Conservation (phyloP, 495 filamentous ascomycete species). For the Neurospora sp. region DNA sequence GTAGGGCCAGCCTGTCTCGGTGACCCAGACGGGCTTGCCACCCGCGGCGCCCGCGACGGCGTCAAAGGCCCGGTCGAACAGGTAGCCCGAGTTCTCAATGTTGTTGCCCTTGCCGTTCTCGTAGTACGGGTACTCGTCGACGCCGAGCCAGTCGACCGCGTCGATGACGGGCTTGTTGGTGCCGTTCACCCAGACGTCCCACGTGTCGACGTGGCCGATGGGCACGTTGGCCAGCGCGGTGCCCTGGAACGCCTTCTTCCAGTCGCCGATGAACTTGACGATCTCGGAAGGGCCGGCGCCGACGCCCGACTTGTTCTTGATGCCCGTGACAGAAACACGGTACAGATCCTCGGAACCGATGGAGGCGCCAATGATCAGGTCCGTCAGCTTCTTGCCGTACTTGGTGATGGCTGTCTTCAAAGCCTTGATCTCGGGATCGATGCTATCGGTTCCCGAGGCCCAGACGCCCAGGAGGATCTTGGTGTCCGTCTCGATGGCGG, state of each 20-base stretch:
- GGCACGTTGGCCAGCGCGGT: slow-evolving; percentile 26
- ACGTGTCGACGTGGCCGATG: slow-evolving; percentile 43
- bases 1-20: slow-evolving; percentile 43
- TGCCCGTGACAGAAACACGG: slow-evolving; percentile 33
- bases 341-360: slow-evolving; percentile 48
- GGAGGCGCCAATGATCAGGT: slow-evolving; percentile 41
- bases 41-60: slow-evolving; percentile 19
- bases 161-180: slow-evolving; percentile 38
- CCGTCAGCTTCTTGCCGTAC: slow-evolving; percentile 30
- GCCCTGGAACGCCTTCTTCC: slow-evolving; percentile 27
- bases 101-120: slow-evolving; percentile 34
- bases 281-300: slow-evolving; percentile 34
- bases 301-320: slow-evolving; percentile 31
- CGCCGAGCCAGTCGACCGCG: slow-evolving; percentile 40
- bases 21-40: slow-evolving; percentile 42
- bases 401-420: slow-evolving; percentile 33
- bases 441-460: slow-evolving; percentile 38
- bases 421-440: slow-evolving; percentile 38
- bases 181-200: slow-evolving; percentile 37
- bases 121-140: slow-evolving; percentile 45
- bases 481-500: slow-evolving; percentile 40
- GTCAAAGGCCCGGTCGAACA: slow-evolving; percentile 34
- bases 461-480: slow-evolving; percentile 44
- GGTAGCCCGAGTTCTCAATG: slow-evolving; percentile 30
- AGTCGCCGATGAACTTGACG: slow-evolving; percentile 39